Evolutionary conservation across 768 basidiomycete genomes (phyloP).

Genomic region (Suillus americanus): DNA sequence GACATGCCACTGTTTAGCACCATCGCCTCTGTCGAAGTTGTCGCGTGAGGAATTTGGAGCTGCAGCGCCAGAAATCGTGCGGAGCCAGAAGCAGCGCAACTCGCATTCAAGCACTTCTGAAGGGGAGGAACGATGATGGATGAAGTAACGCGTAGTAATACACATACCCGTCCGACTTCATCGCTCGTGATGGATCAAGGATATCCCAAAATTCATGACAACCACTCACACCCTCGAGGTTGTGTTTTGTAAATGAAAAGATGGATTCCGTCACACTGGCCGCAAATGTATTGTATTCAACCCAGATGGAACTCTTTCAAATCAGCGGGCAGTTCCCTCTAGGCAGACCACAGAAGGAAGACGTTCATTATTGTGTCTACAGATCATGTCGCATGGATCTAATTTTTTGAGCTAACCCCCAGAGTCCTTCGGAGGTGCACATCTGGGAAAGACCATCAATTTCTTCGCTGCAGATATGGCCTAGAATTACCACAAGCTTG

Average conservation of each 20-base stretch:
- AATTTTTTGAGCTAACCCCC: neutral
- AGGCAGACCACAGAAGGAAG: neutral
- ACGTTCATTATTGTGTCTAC: neutral
- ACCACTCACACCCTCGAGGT: neutral
- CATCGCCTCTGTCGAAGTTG: conserved; percentile 21
- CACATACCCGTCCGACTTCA: neutral
- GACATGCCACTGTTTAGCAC: conserved; percentile 24
- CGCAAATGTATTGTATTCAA: neutral
- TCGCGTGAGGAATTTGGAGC: conserved; percentile 9
- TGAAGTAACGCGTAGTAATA: neutral
- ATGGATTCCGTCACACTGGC: too few species aligned
- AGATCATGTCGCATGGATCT: neutral
- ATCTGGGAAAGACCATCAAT: neutral
- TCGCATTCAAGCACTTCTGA: conserved; percentile 15
- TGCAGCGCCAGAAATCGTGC: conserved; percentile 27
- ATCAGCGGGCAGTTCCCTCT: neutral
- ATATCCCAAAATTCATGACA: neutral
- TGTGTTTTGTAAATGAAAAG: neutral
- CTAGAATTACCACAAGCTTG: neutral
- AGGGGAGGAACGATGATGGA: conserved; percentile 18
- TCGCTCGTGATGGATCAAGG: neutral
- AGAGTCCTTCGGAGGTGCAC: neutral
- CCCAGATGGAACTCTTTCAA: neutral
- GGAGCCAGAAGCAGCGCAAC: conserved; percentile 26
- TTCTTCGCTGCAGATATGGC: neutral